These are phyloP conservation scores for Climacium dendroides DNA, from an alignment of 225 moss, liverwort and hornwort genomes.

Conservation along the genomic window DNA sequence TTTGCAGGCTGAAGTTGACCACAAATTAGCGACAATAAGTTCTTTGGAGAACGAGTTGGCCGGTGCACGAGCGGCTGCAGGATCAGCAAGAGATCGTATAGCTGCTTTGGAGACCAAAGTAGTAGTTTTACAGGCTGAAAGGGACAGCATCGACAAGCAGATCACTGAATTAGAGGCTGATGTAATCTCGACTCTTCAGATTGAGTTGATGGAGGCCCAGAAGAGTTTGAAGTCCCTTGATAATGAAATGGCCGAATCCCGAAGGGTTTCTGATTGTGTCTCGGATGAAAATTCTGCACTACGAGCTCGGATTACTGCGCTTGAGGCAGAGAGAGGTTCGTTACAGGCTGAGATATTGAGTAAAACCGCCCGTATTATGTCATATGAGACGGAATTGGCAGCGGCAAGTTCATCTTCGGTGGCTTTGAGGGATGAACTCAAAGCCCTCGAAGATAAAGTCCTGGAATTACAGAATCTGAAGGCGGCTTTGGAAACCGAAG, in stretches of 20 bases:
- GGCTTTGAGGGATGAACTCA: not conserved
- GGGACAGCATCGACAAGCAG: constrained; percentile 7
- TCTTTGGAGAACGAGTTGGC: constrained; percentile 13
- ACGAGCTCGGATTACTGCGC: not conserved
- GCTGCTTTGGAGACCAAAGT: constrained; percentile 13
- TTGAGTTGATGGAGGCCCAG: constrained; percentile 23
- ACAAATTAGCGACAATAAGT: not conserved
- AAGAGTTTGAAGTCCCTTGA: constrained; percentile 4
- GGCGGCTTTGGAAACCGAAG: constrained; percentile 1
- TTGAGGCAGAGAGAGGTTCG: not conserved
- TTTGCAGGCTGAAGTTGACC: not conserved
- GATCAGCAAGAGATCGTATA: not conserved
- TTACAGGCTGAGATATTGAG: not conserved
- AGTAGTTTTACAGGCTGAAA: constrained; percentile 8
- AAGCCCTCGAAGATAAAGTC: not conserved
- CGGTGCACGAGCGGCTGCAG: not conserved
- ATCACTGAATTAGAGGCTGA: constrained; percentile 6
- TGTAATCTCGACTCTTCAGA: not conserved
- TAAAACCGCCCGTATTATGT: not conserved
- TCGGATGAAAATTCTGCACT: constrained; percentile 1
- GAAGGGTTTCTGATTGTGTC: not conserved
- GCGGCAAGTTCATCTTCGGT: not conserved
- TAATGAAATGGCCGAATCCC: constrained; percentile 20
- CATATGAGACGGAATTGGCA: not conserved
- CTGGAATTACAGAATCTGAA: not conserved